phyloP scores from a whole-genome alignment of 2,329 filamentous ascomycete species.

The Phaeosphaeriaceae sp. region DNA sequence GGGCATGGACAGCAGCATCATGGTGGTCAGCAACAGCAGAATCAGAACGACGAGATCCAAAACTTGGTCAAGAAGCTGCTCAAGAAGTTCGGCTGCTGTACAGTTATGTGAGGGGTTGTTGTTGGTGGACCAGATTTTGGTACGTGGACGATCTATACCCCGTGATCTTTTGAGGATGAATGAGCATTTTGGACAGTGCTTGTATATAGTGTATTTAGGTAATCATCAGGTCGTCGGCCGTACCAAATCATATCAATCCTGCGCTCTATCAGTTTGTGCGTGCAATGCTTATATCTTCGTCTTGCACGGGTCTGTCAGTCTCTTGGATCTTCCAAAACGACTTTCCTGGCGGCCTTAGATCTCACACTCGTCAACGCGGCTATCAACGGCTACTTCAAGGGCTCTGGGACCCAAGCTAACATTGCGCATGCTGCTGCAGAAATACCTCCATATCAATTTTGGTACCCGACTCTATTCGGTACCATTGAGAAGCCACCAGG shows the following conservation, averaged over 20 bases:
- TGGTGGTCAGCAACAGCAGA: conserved; percentile 39
- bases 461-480: not conserved
- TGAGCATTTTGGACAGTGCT: not conserved
- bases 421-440: too few relatives aligned
- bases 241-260: not conserved
- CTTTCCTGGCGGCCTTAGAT: too few relatives aligned
- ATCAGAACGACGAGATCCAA: conserved; percentile 64
- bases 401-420: too few relatives aligned
- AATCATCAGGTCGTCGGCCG: not conserved
- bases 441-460: not conserved
- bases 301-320: too few relatives aligned
- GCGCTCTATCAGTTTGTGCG: too few relatives aligned
- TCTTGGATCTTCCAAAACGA: too few relatives aligned
- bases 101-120: conserved; percentile 68
- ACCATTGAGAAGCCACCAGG: not conserved
- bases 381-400: too few relatives aligned
- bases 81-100: conserved; percentile 73
- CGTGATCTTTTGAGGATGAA: not conserved
- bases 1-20: conserved; percentile 15
- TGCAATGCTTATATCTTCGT: too few relatives aligned
- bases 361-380: too few relatives aligned
- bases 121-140: not conserved
- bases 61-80: conserved; percentile 69
- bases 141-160: not conserved
- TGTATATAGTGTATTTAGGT: not conserved